Evolutionary conservation across 31 red algal genomes (phyloP).

Genomic region (Asparagopsis taxiformis): DNA sequence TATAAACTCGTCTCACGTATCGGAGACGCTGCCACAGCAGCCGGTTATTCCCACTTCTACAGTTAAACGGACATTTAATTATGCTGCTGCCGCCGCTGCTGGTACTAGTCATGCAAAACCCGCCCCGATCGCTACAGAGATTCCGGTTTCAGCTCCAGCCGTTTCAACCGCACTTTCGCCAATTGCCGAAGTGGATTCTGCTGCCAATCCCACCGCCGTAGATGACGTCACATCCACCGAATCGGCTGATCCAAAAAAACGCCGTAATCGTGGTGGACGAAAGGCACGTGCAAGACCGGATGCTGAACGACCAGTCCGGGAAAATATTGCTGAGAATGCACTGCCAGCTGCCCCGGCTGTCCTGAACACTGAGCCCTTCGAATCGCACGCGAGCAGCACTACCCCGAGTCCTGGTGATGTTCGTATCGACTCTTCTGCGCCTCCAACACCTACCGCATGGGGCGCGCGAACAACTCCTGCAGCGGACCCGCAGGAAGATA

Average conservation of each 20-base stretch:
- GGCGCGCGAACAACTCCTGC: slow-evolving; percentile 3
- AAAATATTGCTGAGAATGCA: background rate
- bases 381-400: slow-evolving; percentile 4
- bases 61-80: slow-evolving; percentile 57
- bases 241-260: slow-evolving; percentile 28
- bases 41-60: slow-evolving; percentile 13
- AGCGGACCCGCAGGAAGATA: slow-evolving; percentile 26
- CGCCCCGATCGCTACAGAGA: slow-evolving; percentile 17
- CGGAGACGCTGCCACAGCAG: slow-evolving; percentile 12
- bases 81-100: slow-evolving; percentile 58
- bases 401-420: slow-evolving; percentile 8
- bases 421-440: slow-evolving; percentile 19
- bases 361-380: slow-evolving; percentile 5
- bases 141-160: slow-evolving; percentile 1
- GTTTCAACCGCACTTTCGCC: background rate
- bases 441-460: slow-evolving; percentile 51
- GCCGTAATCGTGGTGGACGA: slow-evolving; percentile 33
- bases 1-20: slow-evolving; percentile 6
- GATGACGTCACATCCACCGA: slow-evolving; percentile 10
- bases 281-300: slow-evolving; percentile 37
- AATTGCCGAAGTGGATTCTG: slow-evolving; percentile 7
- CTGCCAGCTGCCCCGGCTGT: slow-evolving; percentile 5
- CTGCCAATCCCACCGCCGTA: background rate
- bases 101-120: slow-evolving; percentile 68
- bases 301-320: slow-evolving; percentile 15